Percentiles rank a stretch among this genome's conserved stretches.
Evolutionary conservation across 2,329 filamentous ascomycete species (phyloP).

Genomic region (Chaetomiaceae sp.): DNA sequence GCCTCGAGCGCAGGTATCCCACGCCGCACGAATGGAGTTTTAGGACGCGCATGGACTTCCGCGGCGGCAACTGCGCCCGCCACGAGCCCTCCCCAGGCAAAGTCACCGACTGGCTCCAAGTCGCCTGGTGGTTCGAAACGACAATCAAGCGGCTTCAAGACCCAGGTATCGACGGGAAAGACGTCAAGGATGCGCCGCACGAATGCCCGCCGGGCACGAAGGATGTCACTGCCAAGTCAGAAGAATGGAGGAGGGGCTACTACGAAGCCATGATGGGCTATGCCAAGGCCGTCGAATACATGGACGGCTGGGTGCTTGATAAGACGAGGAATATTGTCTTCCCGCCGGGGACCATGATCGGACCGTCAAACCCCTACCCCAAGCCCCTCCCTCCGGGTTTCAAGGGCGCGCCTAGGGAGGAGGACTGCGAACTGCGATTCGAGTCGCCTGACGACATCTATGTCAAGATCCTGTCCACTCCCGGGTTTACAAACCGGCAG

Average conservation of each 20-base stretch:
- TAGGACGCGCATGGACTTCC: conserved; percentile 62
- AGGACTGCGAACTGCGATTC: conserved; percentile 68
- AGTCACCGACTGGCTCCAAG: conserved; percentile 63
- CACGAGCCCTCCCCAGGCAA: conserved; percentile 50
- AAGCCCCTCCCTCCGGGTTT: conserved; percentile 64
- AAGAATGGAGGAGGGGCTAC: conserved; percentile 83
- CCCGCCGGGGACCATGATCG: conserved; percentile 68
- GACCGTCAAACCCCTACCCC: conserved; percentile 78
- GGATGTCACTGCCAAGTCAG: conserved; percentile 70
- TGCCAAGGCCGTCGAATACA: conserved; percentile 71
- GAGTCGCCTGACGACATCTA: conserved; percentile 73
- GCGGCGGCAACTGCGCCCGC: conserved; percentile 59
- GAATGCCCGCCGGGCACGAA: conserved; percentile 46
- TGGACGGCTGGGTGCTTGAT: conserved; percentile 76
- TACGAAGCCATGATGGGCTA: conserved; percentile 75
- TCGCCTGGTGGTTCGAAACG: conserved; percentile 56
- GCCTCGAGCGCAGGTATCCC: conserved; percentile 69
- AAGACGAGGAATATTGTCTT: conserved; percentile 62
- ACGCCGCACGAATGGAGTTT: conserved; percentile 80
- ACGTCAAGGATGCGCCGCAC: conserved; percentile 52
- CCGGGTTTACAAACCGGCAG: conserved; percentile 74
- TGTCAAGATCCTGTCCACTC: conserved; percentile 72
- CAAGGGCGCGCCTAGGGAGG: conserved; percentile 62
- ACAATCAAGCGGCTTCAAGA: conserved; percentile 68
- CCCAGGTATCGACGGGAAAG: conserved; percentile 61